phyloP scores from a whole-genome alignment of 2,329 filamentous ascomycete species.

The Cordyceps farinosa region DNA sequence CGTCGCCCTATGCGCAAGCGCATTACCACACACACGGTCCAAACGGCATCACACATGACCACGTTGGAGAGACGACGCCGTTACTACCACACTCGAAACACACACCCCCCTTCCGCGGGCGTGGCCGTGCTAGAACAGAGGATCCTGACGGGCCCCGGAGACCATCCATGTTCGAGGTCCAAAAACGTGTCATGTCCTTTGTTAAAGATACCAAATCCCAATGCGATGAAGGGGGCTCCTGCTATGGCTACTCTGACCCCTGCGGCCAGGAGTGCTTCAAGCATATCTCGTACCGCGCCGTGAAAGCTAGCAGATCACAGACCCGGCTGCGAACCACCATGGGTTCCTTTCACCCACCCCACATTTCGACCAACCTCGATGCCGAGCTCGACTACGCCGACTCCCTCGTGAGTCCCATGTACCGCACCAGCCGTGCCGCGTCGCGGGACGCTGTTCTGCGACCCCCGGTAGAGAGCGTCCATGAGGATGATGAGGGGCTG shows the following conservation, averaged over 20 bases:
- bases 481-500: conserved; percentile 23
- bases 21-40: conserved; percentile 22
- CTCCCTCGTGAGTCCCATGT: conserved; percentile 31
- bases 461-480: conserved; percentile 15
- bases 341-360: conserved; percentile 29
- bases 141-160: conserved; percentile 37
- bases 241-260: conserved; percentile 62
- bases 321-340: conserved; percentile 42
- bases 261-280: conserved; percentile 65
- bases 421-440: conserved; percentile 36
- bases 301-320: conserved; percentile 30
- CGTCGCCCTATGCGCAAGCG: conserved; percentile 23
- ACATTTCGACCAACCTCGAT: conserved; percentile 26
- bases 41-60: conserved; percentile 21
- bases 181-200: conserved; percentile 59
- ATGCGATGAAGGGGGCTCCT: conserved; percentile 58
- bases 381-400: conserved; percentile 29
- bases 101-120: conserved; percentile 21
- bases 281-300: conserved; percentile 43
- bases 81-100: conserved; percentile 36
- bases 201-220: conserved; percentile 61
- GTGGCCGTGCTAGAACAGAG: conserved; percentile 25
- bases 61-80: conserved; percentile 46
- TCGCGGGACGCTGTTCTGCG: conserved; percentile 36
- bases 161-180: conserved; percentile 53